phyloP scores from a whole-genome alignment of 108 stramenopile genomes.

The Nitzschia sp. region DNA sequence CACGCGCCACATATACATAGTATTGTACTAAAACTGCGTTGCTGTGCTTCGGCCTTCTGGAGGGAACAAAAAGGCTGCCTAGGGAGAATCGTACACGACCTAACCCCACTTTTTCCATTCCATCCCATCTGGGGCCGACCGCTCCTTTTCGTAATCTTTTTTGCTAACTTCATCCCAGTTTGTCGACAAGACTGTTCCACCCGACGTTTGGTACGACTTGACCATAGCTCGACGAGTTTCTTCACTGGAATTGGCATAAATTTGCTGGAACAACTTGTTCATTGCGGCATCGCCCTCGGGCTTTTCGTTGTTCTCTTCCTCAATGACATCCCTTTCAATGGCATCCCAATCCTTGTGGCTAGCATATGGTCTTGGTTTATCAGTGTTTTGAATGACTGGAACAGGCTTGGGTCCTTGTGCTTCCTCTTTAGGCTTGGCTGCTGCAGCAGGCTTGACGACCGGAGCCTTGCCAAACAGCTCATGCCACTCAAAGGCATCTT shows the following conservation, averaged over 20 bases:
- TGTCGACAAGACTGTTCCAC: conserved; percentile 93
- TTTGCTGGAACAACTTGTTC: conserved; percentile 94
- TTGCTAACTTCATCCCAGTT: conserved; percentile 97
- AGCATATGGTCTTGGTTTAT: conserved; percentile 68
- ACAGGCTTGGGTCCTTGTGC: conserved; percentile 15
- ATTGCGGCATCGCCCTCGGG: conserved; percentile 95
- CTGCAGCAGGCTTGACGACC: not conserved
- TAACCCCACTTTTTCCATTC: conserved; percentile 74
- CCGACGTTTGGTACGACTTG: conserved; percentile 95
- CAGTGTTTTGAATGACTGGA: conserved; percentile 19
- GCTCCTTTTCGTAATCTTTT: conserved; percentile 97
- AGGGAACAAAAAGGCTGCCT: conserved; percentile 35
- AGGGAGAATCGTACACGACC: conserved; percentile 45
- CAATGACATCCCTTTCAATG: conserved; percentile 68
- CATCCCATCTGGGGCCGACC: conserved; percentile 89
- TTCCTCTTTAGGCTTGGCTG: not conserved
- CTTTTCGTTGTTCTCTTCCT: conserved; percentile 92
- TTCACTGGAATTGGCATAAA: conserved; percentile 87
- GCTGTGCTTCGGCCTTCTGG: too few species aligned
- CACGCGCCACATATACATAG: too few species aligned
- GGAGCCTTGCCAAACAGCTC: conserved; percentile 60
- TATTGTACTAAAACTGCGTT: too few species aligned
- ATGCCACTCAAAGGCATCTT: conserved; percentile 67
- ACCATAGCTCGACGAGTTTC: conserved; percentile 96
- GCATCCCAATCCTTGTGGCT: conserved; percentile 86